Base-by-base conservation (phyloP, 1,284 basidiomycete species). In the Cryptococcus wingfieldii region DNA sequence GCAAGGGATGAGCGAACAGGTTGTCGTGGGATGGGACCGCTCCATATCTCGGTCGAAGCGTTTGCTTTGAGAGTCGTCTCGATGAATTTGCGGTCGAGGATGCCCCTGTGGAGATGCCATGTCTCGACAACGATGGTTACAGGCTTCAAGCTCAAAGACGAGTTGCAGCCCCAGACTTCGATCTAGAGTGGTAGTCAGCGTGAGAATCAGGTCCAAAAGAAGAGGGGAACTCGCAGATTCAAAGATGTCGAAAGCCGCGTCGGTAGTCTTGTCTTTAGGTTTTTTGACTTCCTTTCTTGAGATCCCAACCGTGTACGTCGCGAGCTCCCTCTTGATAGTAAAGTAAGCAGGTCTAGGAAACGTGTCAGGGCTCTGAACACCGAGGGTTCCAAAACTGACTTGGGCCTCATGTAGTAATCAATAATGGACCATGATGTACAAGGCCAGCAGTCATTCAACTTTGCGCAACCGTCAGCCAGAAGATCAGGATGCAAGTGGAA, bases 161-260 rank as follows among this genome's bases (percentile, higher is more conserved):
- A 85, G 77, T 90, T 93, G 53, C 88, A 88, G 9, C 83, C 89
- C 90, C 90, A 93, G 43, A 92, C 81, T 73, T 90, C 83, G 51
- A 91, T 74, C 56, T 80, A 81, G 83, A 25, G 37, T 52, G 49
- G 27, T 37, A 13, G 19, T 27, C 43, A 53, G 34, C 52, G 25
- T 6, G 41, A 19, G 39, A 51, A 16, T 23, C 23, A 23, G 23
- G 23, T 23, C 23, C 0, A 57, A 52, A 23, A 10, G 37, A n/a
- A 27, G 37, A 4, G 38, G 31, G 37, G 18, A 19, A 63, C 62
- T 53, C 18, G 71, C 65, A 49, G 74, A 69, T 55, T 77, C 69
- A 56, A 84, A 81, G 66, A 91, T 85, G 28, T 79, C 82, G 76
- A 87, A 86, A 62, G 82, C 77, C 10, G 84, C 86, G 14, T 83